Conservation (phyloP, 1,284 basidiomycete genomes). For the Marasmius sp. region DNA sequence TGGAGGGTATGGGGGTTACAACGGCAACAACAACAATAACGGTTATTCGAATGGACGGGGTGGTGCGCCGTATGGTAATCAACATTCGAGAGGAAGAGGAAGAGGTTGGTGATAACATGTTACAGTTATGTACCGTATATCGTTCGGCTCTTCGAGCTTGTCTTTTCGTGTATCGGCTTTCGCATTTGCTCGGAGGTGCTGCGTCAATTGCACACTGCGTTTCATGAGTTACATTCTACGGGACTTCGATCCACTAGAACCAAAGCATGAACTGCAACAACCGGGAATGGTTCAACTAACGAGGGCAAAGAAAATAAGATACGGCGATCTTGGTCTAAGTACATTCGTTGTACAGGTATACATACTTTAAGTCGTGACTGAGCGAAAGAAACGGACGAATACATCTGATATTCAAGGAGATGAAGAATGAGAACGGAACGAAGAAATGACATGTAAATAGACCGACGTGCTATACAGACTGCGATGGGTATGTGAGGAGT, state of each 20-base stretch:
- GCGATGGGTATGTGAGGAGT: not conserved
- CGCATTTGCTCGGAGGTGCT: too few species aligned
- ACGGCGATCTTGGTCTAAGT: not conserved
- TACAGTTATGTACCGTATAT: not conserved
- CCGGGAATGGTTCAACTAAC: too few species aligned
- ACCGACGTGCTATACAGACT: not conserved
- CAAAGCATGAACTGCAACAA: too few species aligned
- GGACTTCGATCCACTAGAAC: too few species aligned
- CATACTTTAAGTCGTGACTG: not conserved
- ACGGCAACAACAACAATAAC: conserved; percentile 17
- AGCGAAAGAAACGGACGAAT: not conserved
- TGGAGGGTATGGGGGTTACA: conserved; percentile 36
- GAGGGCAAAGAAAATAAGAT: not conserved
- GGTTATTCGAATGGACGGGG: conserved; percentile 21
- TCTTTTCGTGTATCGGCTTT: too few species aligned
- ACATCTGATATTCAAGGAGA: not conserved
- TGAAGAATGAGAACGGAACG: not conserved
- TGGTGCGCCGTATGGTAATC: conserved; percentile 19
- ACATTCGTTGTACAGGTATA: not conserved
- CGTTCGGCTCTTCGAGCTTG: too few species aligned
- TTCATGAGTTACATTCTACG: too few species aligned
- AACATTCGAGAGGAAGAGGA: conserved; percentile 13
- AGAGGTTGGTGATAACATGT: conserved; percentile 11
- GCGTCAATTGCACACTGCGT: too few species aligned
- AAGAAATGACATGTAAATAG: not conserved